Percentiles rank a stretch among this genome's conserved stretches.
Conservation (phyloP, 1,284 basidiomycete species). For the Grifola frondosa region DNA sequence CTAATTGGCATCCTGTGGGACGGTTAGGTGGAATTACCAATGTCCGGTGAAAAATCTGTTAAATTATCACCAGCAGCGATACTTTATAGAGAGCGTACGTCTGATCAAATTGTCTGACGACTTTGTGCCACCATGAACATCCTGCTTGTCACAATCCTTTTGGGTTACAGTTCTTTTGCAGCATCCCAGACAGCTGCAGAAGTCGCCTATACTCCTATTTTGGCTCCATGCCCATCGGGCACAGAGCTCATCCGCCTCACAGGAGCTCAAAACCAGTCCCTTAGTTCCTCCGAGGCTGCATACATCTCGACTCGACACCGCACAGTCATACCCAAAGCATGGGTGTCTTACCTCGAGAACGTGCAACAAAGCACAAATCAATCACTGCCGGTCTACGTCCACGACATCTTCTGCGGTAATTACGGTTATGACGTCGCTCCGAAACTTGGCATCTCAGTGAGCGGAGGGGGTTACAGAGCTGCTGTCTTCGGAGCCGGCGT, state of each 20-base stretch:
- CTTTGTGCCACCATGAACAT: no score
- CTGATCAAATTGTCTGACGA: no score
- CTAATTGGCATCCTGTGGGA: no score
- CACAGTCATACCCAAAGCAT: conserved; percentile 24
- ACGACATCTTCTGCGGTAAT: conserved; percentile 28
- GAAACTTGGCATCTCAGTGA: conserved; percentile 40
- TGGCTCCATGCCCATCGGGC: conserved; percentile 14
- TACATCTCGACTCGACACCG: conserved; percentile 20
- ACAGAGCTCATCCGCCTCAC: conserved; percentile 15
- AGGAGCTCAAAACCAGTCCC: conserved; percentile 12
- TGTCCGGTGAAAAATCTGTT: no score
- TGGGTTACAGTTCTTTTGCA: no score
- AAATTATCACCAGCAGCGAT: no score
- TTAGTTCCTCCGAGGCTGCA: conserved; percentile 19
- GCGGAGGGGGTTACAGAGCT: conserved; percentile 47
- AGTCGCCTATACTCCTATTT: conserved; percentile 14
- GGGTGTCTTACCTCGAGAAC: conserved; percentile 28
- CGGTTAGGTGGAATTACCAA: no score
- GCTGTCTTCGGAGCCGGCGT: conserved; percentile 48
- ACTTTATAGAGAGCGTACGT: no score
- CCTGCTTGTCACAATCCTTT: no score
- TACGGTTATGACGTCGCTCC: conserved; percentile 24
- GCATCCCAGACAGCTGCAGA: conserved; percentile 17
- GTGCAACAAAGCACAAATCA: conserved; percentile 31
- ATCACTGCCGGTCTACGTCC: conserved; percentile 37